Base-by-base conservation (phyloP, 441 rosid genomes). In the Monsonia emarginata region DNA sequence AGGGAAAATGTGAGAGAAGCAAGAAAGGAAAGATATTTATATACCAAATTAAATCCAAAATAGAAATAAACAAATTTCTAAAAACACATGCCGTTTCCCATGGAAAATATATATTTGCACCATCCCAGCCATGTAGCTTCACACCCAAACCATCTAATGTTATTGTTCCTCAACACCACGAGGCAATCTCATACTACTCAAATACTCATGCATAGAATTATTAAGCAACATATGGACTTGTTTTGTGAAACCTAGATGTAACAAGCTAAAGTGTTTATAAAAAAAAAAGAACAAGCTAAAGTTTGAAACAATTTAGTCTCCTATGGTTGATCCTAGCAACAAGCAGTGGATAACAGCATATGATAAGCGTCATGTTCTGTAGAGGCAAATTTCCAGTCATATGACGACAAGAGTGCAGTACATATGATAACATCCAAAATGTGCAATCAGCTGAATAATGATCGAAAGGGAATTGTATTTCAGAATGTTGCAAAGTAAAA, bases 401-500 rank as follows among this genome's bases (percentile, higher is more conserved):
- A n/a, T 30, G 40, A 18, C 24, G 18, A n/a, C 7, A 60, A 21
- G 31, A 57, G 40, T 36, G 63, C 32, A 8, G 25, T 46, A 46
- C 34, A 27, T 11, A 61, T 31, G 36, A 61, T 26, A 34, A 32
- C 66, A 62, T 32, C n/a, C 26, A 32, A 61, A 34, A 62, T 52
- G 63, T 22, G n/a, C 27, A 63, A 18, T 52, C 40, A 34, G 38
- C 62, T 22, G 38, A 36, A n/a, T 34, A 22, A 50, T 25, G 67
- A 8, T 14, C 26, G 24, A 25, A 34, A 63, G 30, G 58, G 63
- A 32, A 38, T 64, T 61, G 60, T 31, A 46, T 52, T 61, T 25
- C 61, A 46, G 48, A 71, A 26, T 54, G 65, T 46, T 16, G 7
- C 19, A 2, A 59, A 27, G 28, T n/a, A 71, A 74, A 71, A 18